Evolutionary conservation across 2,329 filamentous ascomycete species (phyloP), one percentile per base, ranked within the genome.

Genomic region (Penicillium sp.): DNA sequence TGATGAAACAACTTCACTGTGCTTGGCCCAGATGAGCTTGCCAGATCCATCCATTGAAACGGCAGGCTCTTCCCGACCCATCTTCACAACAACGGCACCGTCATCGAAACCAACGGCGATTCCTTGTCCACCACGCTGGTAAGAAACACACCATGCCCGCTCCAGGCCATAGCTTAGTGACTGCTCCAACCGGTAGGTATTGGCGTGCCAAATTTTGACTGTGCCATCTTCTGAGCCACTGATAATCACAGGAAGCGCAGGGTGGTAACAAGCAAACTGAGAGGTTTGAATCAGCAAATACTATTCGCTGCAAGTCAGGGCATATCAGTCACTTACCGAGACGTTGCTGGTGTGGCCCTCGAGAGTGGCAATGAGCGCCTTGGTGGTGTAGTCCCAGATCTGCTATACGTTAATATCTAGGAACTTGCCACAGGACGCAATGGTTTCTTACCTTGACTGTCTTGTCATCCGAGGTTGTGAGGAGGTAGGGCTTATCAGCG

Each of bases 291-390:
- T 29, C 10, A 29, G 28, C 28, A 29, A 29, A 29, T 29, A 9
- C 3, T 12, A 12, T 9, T 29, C 10, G 3, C 8, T 29, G 7
- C 2, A 29, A 9, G 12, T 29, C 7, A 29, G 2, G 12, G 28
- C 10, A 9, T 6, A 9, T 29, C 28, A 38, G 34, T 38, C 10
- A 38, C 34, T 38, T 18, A 38, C 34, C 2, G 92, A 96, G 44
- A 99, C 94, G 68, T 99, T 99, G 74, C 92, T 96, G 28, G 91
- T 95, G 74, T 99, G 94, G 26, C 94, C 94, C 74, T 99, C 94
- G 44, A 99, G 81, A 2, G 93, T 97, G 28, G 94, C 94, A 69
- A 97, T 96, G 60, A 97, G 80, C 12, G 91, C 94, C 77, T 99
- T 99, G 45, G 92, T 97, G 12, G 93, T 97, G 79, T 99, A 97